A percentile compares a stretch with the other conserved stretches of the same genome.
Evolutionary conservation across 169 alveolate genomes (phyloP).

Genomic region (Eimeria tenella): DNA sequence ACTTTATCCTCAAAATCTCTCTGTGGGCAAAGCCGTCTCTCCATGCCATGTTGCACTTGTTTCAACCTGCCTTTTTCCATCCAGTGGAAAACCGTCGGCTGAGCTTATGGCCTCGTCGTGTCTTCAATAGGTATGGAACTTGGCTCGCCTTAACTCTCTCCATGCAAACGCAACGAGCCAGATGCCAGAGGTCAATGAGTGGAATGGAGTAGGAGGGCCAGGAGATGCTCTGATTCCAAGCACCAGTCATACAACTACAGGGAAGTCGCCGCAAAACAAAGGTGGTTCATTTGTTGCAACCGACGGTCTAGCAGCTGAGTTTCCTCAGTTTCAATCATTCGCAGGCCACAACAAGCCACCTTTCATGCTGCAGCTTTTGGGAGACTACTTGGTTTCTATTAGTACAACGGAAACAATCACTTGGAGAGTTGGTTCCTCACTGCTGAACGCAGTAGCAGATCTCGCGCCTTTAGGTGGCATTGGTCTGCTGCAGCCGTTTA

Average conservation of each 20-base stretch:
- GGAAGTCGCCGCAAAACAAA: background rate
- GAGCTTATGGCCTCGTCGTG: no score
- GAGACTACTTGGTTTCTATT: slow-evolving; percentile 72
- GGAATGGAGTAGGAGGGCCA: background rate
- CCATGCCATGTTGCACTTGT: background rate
- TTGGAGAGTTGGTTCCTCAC: slow-evolving; percentile 66
- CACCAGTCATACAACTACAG: background rate
- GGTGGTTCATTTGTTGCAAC: background rate
- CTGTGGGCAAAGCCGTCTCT: background rate
- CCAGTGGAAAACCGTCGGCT: no score
- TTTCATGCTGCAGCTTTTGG: slow-evolving; percentile 56
- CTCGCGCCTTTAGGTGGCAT: background rate
- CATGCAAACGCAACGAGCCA: background rate
- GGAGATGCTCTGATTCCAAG: background rate
- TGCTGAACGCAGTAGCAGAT: slow-evolving; percentile 37
- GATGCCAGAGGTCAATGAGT: background rate
- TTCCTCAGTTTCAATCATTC: slow-evolving; percentile 72
- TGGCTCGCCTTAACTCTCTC: background rate
- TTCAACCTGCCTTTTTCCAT: background rate
- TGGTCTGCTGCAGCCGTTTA: background rate
- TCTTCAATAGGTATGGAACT: slow-evolving; percentile 34
- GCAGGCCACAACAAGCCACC: slow-evolving; percentile 76
- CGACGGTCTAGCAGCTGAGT: slow-evolving; percentile 18
- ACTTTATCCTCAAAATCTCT: background rate
- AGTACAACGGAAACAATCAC: slow-evolving; percentile 72